Percentiles rank a stretch among this genome's conserved stretches.
Evolutionary conservation across 352 stramenopile genomes (phyloP).

Genomic region (Phytophthora meadii): DNA sequence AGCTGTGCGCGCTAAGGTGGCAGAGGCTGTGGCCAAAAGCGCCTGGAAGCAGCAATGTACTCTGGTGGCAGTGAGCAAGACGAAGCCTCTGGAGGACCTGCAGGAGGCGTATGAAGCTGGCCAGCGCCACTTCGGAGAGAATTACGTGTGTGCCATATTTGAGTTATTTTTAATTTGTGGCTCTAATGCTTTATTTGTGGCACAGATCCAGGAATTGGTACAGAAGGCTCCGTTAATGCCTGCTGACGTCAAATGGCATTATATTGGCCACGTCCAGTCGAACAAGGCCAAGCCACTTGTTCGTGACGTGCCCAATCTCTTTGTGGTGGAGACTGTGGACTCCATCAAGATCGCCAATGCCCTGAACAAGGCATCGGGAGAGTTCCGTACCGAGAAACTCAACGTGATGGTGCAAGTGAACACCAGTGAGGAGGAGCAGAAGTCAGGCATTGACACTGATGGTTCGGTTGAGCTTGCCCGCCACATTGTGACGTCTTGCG

Average conservation of each 20-base stretch:
- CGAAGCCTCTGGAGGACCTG: conserved; percentile 91
- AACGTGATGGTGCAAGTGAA: conserved; percentile 98
- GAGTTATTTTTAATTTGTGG: conserved; percentile 10
- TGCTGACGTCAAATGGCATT: conserved; percentile 96
- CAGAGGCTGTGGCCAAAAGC: conserved; percentile 62
- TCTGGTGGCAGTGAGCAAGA: conserved; percentile 96
- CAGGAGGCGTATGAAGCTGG: conserved; percentile 90
- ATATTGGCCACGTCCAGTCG: conserved; percentile 98
- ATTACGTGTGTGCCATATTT: conserved; percentile 90
- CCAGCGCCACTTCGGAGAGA: conserved; percentile 97
- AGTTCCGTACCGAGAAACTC: conserved; percentile 79
- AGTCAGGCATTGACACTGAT: conserved; percentile 91
- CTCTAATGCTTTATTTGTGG: conserved; percentile 22
- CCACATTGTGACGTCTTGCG: conserved; percentile 92
- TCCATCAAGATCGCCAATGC: conserved; percentile 97
- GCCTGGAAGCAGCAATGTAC: conserved; percentile 70
- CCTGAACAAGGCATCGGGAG: conserved; percentile 89
- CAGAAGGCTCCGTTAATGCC: conserved; percentile 93
- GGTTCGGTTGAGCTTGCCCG: conserved; percentile 81
- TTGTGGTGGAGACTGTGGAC: conserved; percentile 97
- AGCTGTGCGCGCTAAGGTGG: conserved; percentile 63
- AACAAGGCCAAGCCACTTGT: conserved; percentile 97
- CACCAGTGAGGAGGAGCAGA: conserved; percentile 98
- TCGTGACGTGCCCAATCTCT: conserved; percentile 92
- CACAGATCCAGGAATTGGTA: conserved; percentile 95